Evolutionary conservation across 441 rosid species (phyloP), one percentile per base, ranked within the genome.

Genomic region (Breynia disticha): DNA sequence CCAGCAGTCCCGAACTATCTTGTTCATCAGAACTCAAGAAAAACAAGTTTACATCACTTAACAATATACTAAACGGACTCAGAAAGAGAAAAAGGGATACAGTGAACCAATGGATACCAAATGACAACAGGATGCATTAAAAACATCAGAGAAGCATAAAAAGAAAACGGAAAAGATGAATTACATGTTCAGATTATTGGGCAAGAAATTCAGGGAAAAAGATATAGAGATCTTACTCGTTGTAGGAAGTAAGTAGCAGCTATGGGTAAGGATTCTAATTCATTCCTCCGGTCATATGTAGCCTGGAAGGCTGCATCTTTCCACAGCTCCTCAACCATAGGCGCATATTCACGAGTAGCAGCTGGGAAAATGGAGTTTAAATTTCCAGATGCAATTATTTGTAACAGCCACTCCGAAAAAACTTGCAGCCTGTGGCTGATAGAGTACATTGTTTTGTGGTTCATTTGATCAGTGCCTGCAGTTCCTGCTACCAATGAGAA

Each of bases 381-480:
- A 51, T 84, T 84, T 46, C 91, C 97, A 19, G 88, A 72, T 45
- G 74, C 81, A 76, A 88, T 88, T 13, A 65, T 63, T 65, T 81
- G 72, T 54, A 88, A 71, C 54, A 93, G 90, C 98, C 87, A 72
- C 68, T 88, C 97, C 12, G 88, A 81, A 72, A 84, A 88, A 12
- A 57, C 65, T 72, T 83, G 81, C 45, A 88, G 82, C 67, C 72
- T 68, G 22, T 78, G 82, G 61, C 79, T 74, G 65, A 93, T 71
- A 14, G 91, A 61, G 68, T 88, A 88, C 57, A 72, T 61, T 10
- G 76, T 73, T 52, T 67, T 56, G n/a, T 51, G 60, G 45, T 54
- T 55, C 53, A 57, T 52, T 56, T 64, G 50, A 44, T 49, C n/a
- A n/a, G n/a, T n/a, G n/a, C n/a, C 81, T 51, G 62, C 54, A 65